Percentiles rank a stretch among this genome's conserved stretches.
These are phyloP conservation scores for Trematosphaeria pertusa DNA, from an alignment of 2,329 filamentous ascomycete genomes.

Conservation along the genomic window DNA sequence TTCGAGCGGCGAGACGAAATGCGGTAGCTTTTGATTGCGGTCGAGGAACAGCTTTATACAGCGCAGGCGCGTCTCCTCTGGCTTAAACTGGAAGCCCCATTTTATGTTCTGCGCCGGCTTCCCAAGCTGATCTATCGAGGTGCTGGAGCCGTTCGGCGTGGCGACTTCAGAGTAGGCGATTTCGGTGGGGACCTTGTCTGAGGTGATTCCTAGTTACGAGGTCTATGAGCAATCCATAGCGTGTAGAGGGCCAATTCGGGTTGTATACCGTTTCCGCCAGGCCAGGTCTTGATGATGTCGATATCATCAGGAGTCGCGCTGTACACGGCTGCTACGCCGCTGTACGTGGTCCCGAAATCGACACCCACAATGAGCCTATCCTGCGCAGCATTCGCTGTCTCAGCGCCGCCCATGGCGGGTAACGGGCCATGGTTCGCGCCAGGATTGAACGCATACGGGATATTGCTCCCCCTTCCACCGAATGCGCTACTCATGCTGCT, in stretches of 20 bases:
- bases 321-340: conserved; percentile 77
- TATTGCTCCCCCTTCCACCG: conserved; percentile 33
- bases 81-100: conserved; percentile 86
- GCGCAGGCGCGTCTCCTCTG: conserved; percentile 75
- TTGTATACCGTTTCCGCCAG: conserved; percentile 71
- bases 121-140: conserved; percentile 25
- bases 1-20: conserved; percentile 79
- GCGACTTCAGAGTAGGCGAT: conserved; percentile 61
- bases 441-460: conserved; percentile 42
- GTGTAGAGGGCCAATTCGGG: neutral
- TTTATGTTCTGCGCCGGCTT: conserved; percentile 52
- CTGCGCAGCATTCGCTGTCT: conserved; percentile 26
- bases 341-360: conserved; percentile 86
- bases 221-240: conserved; percentile 15
- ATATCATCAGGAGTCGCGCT: conserved; percentile 79
- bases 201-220: conserved; percentile 65
- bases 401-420: conserved; percentile 14
- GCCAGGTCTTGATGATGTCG: conserved; percentile 83
- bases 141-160: conserved; percentile 17
- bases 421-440: conserved; percentile 31
- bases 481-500: conserved; percentile 34
- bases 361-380: conserved; percentile 79
- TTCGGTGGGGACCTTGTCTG: conserved; percentile 84
- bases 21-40: conserved; percentile 78
- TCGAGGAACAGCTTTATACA: conserved; percentile 88